Conservation (phyloP, 371 early-diverging fungal genomes). For the Mucor plumbeus region DNA sequence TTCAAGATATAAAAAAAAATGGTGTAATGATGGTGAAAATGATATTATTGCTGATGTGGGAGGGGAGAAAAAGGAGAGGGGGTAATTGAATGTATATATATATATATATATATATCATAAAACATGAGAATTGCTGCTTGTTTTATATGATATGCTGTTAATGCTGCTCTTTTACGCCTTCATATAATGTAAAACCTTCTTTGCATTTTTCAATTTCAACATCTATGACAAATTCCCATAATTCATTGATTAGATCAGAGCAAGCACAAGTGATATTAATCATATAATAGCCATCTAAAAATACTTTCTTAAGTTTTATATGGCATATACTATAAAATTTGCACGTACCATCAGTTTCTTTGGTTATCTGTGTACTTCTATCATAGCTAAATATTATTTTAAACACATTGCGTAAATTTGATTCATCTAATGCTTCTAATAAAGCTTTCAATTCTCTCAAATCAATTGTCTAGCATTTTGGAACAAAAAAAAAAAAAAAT, state of each 20-base stretch:
- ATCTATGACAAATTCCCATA: conserved; percentile 8
- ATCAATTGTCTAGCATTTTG: background rate
- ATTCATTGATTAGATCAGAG: background rate
- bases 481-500: no score
- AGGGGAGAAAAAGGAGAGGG: no score
- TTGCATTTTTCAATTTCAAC: conserved; percentile 1
- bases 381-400: background rate
- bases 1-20: no score
- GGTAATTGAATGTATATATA: background rate
- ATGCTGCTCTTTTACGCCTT: background rate
- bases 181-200: background rate
- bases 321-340: background rate
- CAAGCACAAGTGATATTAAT: background rate
- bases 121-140: background rate
- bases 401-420: background rate
- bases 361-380: background rate
- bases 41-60: no score
- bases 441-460: background rate
- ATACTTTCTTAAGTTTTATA: background rate
- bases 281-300: background rate
- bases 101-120: no score
- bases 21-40: no score
- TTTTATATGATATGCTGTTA: background rate
- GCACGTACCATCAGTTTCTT: conserved; percentile 6
- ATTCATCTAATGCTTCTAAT: conserved; percentile 9